Evolutionary conservation across 768 basidiomycete species (phyloP).

Genomic region (Terana coerulea): DNA sequence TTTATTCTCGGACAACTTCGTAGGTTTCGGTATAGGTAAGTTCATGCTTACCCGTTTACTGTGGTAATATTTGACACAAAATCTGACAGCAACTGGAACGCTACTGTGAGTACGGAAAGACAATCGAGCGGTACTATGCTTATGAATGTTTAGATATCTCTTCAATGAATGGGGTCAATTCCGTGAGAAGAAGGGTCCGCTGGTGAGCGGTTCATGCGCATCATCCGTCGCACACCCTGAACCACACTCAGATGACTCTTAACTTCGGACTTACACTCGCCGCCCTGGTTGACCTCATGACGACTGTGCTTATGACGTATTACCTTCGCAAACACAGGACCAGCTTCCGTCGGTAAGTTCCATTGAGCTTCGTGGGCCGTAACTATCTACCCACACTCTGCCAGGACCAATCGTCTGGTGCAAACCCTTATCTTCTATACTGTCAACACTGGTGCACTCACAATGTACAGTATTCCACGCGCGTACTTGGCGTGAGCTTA

Average conservation of each 20-base stretch:
- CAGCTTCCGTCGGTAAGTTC: neutral
- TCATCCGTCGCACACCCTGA: neutral
- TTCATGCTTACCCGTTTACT: neutral
- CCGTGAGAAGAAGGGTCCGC: neutral
- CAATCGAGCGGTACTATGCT: neutral
- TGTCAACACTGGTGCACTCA: conserved; percentile 6
- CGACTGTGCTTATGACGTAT: neutral
- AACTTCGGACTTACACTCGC: conserved; percentile 1
- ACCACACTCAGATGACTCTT: neutral
- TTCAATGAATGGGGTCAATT: neutral
- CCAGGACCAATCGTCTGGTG: neutral
- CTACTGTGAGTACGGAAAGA: neutral
- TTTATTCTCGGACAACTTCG: neutral
- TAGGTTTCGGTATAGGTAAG: conserved; percentile 1
- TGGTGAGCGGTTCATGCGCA: neutral
- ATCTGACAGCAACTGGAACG: neutral
- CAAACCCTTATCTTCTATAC: neutral
- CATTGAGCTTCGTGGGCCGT: neutral
- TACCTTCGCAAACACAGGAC: neutral
- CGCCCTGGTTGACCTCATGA: conserved; percentile 1
- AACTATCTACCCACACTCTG: neutral
- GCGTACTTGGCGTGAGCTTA: neutral
- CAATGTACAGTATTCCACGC: neutral
- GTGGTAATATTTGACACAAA: neutral
- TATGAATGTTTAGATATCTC: neutral